Conservation (phyloP, 148 eudicot species). For the Limonium bicolor region DNA sequence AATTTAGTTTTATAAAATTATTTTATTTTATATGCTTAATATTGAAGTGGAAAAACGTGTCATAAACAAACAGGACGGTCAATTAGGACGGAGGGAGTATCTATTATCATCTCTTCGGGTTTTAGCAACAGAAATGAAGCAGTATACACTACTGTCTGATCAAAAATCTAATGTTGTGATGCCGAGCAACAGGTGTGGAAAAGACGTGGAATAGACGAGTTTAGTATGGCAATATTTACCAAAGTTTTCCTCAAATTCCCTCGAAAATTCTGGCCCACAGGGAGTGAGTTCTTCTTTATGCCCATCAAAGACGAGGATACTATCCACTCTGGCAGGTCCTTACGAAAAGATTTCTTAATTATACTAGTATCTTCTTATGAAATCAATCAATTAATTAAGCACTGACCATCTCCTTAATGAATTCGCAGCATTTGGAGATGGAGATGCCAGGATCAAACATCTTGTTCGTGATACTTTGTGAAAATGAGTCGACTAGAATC, state of each 20-base stretch:
- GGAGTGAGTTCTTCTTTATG: slow-evolving; percentile 16
- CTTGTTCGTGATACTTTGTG: too few species aligned
- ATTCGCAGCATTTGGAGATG: too few species aligned
- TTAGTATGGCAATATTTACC: slow-evolving; percentile 9
- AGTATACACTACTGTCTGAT: neutral
- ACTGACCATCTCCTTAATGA: too few species aligned
- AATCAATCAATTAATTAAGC: too few species aligned
- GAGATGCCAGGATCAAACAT: too few species aligned
- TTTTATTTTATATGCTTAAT: too few species aligned
- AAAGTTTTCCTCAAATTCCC: slow-evolving; percentile 20
- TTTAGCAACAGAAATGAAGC: neutral
- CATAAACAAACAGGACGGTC: too few species aligned
- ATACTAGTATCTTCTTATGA: too few species aligned
- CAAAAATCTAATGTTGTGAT: neutral
- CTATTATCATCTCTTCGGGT: neutral
- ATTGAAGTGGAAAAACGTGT: too few species aligned
- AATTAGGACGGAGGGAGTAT: neutral
- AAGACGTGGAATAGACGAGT: slow-evolving; percentile 10
- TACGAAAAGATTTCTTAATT: too few species aligned
- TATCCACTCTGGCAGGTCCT: slow-evolving; percentile 19
- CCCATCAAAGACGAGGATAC: slow-evolving; percentile 15
- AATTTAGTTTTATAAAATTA: too few species aligned
- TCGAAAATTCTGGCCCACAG: slow-evolving; percentile 13
- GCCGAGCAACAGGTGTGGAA: slow-evolving; percentile 12
- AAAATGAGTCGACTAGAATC: too few species aligned